Percentiles rank a stretch among this genome's conserved stretches.
phyloP scores from a whole-genome alignment of 1,284 basidiomycete genomes.

The Moesziomyces parantarcticus region DNA sequence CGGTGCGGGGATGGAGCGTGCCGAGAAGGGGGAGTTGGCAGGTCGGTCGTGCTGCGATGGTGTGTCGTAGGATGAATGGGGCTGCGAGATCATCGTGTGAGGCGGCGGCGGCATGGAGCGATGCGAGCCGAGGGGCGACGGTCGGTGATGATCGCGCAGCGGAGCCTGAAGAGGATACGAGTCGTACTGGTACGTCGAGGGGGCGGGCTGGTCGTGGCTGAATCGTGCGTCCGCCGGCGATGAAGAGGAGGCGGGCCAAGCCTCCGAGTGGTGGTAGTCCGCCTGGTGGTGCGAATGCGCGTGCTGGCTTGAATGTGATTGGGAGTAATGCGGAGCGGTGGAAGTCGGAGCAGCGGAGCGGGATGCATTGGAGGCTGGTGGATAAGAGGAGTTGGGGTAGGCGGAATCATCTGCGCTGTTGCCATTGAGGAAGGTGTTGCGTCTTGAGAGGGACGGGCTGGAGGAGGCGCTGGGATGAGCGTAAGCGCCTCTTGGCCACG shows the following conservation, averaged over 20 bases:
- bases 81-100: constrained; percentile 4
- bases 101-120: constrained; percentile 16
- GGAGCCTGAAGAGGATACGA: constrained; percentile 25
- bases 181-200: constrained; percentile 7
- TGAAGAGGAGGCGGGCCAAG: constrained; percentile 9
- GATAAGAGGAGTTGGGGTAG: not conserved
- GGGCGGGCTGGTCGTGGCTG: constrained; percentile 5
- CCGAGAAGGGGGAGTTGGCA: not conserved
- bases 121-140: constrained; percentile 20
- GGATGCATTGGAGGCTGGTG: constrained; percentile 1
- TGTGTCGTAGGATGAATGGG: too few relatives aligned
- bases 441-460: constrained; percentile 5
- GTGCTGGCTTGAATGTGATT: constrained; percentile 4
- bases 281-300: constrained; percentile 7
- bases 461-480: constrained; percentile 1
- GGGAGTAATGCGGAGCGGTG: constrained; percentile 13
- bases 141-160: constrained; percentile 19
- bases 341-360: constrained; percentile 6
- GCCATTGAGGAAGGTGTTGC: constrained; percentile 4
- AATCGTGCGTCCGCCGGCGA: constrained; percentile 3
- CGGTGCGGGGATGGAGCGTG: constrained; percentile 1
- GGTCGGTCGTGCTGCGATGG: not conserved
- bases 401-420: not conserved
- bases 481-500: constrained; percentile 10
- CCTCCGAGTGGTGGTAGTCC: constrained; percentile 6